A percentile compares a stretch with the other conserved stretches of the same genome.
Conservation (phyloP, 2,329 filamentous ascomycete genomes). For the Clarireedia monteithiana region DNA sequence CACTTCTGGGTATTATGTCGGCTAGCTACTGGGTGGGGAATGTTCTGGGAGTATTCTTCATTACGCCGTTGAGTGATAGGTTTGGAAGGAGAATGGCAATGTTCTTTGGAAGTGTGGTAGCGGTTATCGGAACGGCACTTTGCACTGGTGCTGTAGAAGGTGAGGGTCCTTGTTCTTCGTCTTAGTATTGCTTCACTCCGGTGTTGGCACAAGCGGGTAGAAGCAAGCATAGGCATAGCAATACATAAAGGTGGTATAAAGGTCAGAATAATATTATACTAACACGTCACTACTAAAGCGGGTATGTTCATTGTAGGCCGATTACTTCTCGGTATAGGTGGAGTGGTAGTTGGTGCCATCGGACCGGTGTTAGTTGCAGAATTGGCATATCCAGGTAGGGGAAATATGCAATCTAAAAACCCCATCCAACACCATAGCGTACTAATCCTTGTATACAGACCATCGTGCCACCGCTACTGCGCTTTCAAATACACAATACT, state of each 20-base stretch:
- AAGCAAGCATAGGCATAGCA: neutral
- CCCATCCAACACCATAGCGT: neutral
- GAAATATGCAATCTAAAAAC: neutral
- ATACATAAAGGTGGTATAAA: neutral
- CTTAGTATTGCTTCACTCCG: neutral
- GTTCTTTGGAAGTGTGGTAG: constrained; percentile 6
- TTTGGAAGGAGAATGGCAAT: constrained; percentile 5
- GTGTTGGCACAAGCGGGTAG: neutral
- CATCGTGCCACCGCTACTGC: constrained; percentile 31
- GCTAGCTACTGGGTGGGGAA: constrained; percentile 17
- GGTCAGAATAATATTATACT: neutral
- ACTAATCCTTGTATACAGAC: neutral
- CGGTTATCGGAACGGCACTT: constrained; percentile 5
- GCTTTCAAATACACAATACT: constrained; percentile 30
- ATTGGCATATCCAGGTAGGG: constrained; percentile 7
- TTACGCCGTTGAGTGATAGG: constrained; percentile 11
- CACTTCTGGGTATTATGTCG: constrained; percentile 13
- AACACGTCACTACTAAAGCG: neutral
- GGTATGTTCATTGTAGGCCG: constrained; percentile 8
- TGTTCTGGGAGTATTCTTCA: constrained; percentile 15
- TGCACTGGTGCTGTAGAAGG: constrained; percentile 6
- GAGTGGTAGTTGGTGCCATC: constrained; percentile 13
- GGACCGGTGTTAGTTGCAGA: constrained; percentile 12
- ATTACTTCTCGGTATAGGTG: constrained; percentile 4
- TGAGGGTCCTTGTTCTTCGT: neutral